Base-by-base conservation (phyloP, 805 yeast species). In the Debaryomyces hansenii region DNA sequence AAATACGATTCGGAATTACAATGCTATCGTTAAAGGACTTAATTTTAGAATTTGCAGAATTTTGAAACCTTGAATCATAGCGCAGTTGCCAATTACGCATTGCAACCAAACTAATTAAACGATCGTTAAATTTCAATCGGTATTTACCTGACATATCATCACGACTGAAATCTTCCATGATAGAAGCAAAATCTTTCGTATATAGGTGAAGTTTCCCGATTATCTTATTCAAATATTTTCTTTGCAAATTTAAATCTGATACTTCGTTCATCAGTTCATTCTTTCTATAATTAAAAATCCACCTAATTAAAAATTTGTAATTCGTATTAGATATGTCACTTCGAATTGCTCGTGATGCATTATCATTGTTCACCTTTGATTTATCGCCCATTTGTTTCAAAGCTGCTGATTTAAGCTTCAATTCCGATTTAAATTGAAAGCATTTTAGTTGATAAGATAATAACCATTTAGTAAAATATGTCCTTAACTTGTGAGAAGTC, bases 21-120 rank as follows among this genome's bases (percentile, higher is more conserved):
- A 58, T 47, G 2, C 45, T 42, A 2, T 43, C 20, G 9, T 56
- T 45, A 47, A 70, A 63, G 2, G 43, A 37, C 0, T 39, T 14
- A n/a, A 67, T 44, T 20, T 57, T 58, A 10, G 42, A 28, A 3
- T 48, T 45, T 9, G 63, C 51, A 7, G 48, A 37, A 5, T 28
- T 37, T 33, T 67, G 67, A 48, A 60, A 67, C 21, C 46, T 48
- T 9, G 37, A 29, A 4, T 54, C 51, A 44, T 59, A 61, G 2
- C 43, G 42, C 0, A 44, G 33, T 38, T 58, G 58, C 75, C 75
- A 70, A 16, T 20, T 38, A 8, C 37, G 27, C 11, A 31, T 9
- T 31, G 34, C 34, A 31, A 31, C 16, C 14, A 14, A 31, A 14
- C 14, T 6, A 31, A 12, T 12, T 6, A 31, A 9, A 14, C 34